These are phyloP conservation scores for Parathielavia appendiculata DNA, from an alignment of 495 filamentous ascomycete species.

Conservation along the genomic window DNA sequence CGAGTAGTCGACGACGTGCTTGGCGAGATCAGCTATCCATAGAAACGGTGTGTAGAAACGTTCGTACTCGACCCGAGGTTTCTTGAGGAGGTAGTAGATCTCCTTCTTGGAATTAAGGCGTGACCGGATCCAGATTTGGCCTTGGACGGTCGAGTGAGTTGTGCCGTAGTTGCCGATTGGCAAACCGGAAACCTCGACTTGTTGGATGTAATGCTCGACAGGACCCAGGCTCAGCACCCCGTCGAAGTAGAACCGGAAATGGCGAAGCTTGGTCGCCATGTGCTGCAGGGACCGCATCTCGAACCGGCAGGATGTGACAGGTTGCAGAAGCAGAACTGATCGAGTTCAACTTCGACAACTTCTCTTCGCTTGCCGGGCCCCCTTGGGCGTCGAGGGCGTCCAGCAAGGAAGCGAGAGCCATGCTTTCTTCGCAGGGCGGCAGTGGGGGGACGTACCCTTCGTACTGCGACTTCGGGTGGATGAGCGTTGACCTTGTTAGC, in stretches of 20 bases:
- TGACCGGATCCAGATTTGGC: conserved; percentile 59
- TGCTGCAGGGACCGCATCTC: conserved; percentile 52
- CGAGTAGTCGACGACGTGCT: conserved; percentile 63
- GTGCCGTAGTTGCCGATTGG: conserved; percentile 63
- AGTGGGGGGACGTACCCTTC: conserved; percentile 18
- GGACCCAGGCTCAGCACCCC: conserved; percentile 51
- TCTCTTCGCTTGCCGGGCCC: conserved; percentile 13
- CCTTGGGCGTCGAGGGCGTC: neutral
- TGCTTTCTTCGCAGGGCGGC: conserved; percentile 23
- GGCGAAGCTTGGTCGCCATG: conserved; percentile 34
- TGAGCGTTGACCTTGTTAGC: conserved; percentile 23
- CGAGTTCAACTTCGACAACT: conserved; percentile 44
- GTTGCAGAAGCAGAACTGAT: conserved; percentile 51
- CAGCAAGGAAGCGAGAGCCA: conserved; percentile 29
- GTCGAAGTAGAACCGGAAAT: conserved; percentile 49
- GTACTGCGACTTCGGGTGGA: conserved; percentile 20
- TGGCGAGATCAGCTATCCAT: conserved; percentile 63
- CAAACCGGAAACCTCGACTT: conserved; percentile 50
- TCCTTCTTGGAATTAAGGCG: conserved; percentile 28
- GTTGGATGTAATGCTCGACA: conserved; percentile 43
- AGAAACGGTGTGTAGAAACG: conserved; percentile 55
- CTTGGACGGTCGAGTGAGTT: conserved; percentile 40
- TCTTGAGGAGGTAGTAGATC: conserved; percentile 58
- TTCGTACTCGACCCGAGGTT: conserved; percentile 52
- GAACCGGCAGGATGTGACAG: conserved; percentile 29